Base-by-base conservation (phyloP, 768 basidiomycete species). In the Boletus pseudopeckii region DNA sequence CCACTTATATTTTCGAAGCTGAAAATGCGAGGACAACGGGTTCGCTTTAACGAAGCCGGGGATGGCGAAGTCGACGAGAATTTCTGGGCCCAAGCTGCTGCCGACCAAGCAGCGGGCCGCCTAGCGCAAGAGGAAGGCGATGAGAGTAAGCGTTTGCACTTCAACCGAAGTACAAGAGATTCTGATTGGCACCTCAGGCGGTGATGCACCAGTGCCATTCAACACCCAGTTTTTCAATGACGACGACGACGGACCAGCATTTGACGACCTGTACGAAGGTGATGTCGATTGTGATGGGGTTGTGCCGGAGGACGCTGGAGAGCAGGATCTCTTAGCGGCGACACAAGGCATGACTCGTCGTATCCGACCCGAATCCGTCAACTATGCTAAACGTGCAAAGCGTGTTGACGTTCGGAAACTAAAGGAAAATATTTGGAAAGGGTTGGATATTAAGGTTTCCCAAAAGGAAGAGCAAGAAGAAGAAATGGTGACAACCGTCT, bases 371-470 rank as follows among this genome's bases (percentile, higher is more conserved):
- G 90, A 97, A 65, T 81, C 83, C 48, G 92, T 99, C 59, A 92
- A 93, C 59, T 98, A 97, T 65, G 88, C 95, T 2, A 95, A 94
- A 73, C 83, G 89, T 36, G 97, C 96, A 3, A 99, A 98, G 74
- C 77, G 96, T 39, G 96, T 99, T 20, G 97, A 98, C 65, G 96
- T 99, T 36, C 82, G 92, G 65, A 93, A 89, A 72, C 74, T 99
- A 57, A 99, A 99, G 75, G 96, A 98, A 56, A 96, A 94, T 61
- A 98, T 99, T 45, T 98, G 97, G 97, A 90, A 82, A 68, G 90
- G 90, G 2, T 70, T 98, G 42, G 87, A 92, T 61, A 92, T 97
- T 52, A 81, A 85, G 33, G 75, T 85, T 39, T 58, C 70, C n/a
- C 66, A 59, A 39, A 50, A 64, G 18, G 62, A 55, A 26, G 74